phyloP scores from a whole-genome alignment of 495 filamentous ascomycete genomes.

The Trichocladium antarcticum region DNA sequence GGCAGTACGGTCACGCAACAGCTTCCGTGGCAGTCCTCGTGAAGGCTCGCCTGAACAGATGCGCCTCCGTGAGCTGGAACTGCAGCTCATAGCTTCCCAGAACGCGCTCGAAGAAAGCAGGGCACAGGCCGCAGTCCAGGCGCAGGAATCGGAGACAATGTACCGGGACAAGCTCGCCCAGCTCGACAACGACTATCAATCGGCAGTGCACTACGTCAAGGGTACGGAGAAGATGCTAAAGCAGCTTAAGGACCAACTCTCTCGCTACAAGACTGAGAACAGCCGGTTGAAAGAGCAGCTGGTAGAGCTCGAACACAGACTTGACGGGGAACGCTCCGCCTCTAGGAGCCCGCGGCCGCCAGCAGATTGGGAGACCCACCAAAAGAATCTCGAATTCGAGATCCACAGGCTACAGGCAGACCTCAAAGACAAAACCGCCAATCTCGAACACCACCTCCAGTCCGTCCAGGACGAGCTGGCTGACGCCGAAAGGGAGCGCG shows the following conservation, averaged over 20 bases:
- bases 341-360: conserved; percentile 21
- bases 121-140: conserved; percentile 58
- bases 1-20: conserved; percentile 34
- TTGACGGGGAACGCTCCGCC: conserved; percentile 29
- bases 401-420: conserved; percentile 59
- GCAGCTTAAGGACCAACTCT: conserved; percentile 93
- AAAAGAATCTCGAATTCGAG: conserved; percentile 58
- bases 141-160: conserved; percentile 69
- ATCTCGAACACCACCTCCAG: conserved; percentile 60
- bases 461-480: conserved; percentile 57
- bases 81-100: conserved; percentile 67
- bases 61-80: conserved; percentile 80
- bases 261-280: conserved; percentile 79
- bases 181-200: conserved; percentile 93
- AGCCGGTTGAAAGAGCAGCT: conserved; percentile 71
- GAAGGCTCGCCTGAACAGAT: conserved; percentile 70
- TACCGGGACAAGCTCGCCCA: conserved; percentile 88
- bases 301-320: conserved; percentile 45
- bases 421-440: conserved; percentile 49
- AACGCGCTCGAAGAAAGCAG: conserved; percentile 78
- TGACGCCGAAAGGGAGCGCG: conserved; percentile 53
- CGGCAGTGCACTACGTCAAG: conserved; percentile 98
- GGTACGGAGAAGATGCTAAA: conserved; percentile 98
- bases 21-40: conserved; percentile 43
- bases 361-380: conserved; percentile 68